phyloP scores from a whole-genome alignment of 306 rosid species.

The Calophaca sinica region DNA sequence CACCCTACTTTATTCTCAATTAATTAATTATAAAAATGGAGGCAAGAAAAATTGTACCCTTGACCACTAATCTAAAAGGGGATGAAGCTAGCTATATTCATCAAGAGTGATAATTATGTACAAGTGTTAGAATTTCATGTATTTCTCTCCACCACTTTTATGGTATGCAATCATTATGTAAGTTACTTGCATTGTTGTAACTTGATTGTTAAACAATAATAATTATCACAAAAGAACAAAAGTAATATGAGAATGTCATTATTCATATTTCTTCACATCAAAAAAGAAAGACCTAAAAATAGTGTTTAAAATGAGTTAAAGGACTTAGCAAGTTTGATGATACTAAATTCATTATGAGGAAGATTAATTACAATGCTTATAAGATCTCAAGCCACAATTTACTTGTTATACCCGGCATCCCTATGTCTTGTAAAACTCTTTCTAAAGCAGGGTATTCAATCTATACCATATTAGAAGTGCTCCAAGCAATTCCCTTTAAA shows the following conservation, averaged over 20 bases:
- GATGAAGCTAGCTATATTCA: background rate
- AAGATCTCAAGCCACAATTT: too few relatives aligned
- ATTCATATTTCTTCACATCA: conserved; percentile 1
- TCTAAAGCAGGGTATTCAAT: too few relatives aligned
- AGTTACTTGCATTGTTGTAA: conserved; percentile 38
- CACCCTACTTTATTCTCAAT: conserved; percentile 20
- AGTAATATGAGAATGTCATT: conserved; percentile 4
- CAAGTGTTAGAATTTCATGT: background rate
- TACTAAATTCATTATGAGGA: too few relatives aligned
- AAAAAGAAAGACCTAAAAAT: background rate
- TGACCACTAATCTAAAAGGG: conserved; percentile 34
- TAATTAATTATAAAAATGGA: background rate
- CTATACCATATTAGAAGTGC: too few relatives aligned
- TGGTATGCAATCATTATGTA: conserved; percentile 34
- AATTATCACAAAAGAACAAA: conserved; percentile 17
- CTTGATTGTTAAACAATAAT: conserved; percentile 45
- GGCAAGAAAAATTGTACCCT: conserved; percentile 39
- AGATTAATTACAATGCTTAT: too few relatives aligned
- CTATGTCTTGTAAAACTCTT: too few relatives aligned
- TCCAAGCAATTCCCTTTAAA: too few relatives aligned
- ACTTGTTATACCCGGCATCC: too few relatives aligned
- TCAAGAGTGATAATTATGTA: conserved; percentile 34
- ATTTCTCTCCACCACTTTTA: conserved; percentile 2
- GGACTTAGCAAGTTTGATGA: background rate
- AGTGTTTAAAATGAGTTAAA: conserved; percentile 4